These are phyloP conservation scores for Fusarium chuoi DNA, from an alignment of 2,329 filamentous ascomycete species.

Conservation along the genomic window DNA sequence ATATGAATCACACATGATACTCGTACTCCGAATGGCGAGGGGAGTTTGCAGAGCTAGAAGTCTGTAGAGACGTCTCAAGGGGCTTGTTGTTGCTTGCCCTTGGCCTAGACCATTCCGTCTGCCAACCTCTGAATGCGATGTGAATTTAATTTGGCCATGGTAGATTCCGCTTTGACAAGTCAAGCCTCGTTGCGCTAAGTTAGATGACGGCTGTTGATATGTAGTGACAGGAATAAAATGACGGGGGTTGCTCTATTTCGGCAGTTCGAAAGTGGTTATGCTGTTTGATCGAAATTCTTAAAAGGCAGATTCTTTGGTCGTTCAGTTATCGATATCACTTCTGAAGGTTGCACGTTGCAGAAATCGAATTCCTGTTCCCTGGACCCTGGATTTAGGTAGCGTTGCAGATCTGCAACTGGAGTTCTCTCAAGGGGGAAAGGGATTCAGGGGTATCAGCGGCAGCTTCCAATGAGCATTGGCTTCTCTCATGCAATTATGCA, in stretches of 20 bases:
- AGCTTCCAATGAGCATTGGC: conserved; percentile 12
- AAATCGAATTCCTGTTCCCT: background rate
- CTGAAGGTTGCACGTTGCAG: background rate
- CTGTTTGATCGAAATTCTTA: background rate
- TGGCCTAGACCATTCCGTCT: conserved; percentile 13
- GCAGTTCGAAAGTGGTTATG: background rate
- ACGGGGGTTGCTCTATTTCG: background rate
- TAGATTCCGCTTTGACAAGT: background rate
- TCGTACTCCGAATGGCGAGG: background rate
- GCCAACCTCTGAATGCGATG: background rate
- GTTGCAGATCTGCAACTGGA: conserved; percentile 27
- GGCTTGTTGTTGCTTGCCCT: background rate
- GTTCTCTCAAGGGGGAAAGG: conserved; percentile 1
- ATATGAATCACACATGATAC: background rate
- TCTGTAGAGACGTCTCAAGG: background rate
- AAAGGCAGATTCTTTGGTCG: background rate
- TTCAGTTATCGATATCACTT: background rate
- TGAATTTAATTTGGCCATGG: background rate
- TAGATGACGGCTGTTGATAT: background rate
- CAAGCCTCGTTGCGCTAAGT: conserved; percentile 9
- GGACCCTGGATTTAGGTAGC: conserved; percentile 39
- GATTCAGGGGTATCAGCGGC: conserved; percentile 25
- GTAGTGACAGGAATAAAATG: background rate
- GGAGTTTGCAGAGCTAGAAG: background rate
- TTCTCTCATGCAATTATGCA: conserved; percentile 12